Evolutionary conservation across 768 basidiomycete species (phyloP).

Genomic region (Hortiboletus campestris): DNA sequence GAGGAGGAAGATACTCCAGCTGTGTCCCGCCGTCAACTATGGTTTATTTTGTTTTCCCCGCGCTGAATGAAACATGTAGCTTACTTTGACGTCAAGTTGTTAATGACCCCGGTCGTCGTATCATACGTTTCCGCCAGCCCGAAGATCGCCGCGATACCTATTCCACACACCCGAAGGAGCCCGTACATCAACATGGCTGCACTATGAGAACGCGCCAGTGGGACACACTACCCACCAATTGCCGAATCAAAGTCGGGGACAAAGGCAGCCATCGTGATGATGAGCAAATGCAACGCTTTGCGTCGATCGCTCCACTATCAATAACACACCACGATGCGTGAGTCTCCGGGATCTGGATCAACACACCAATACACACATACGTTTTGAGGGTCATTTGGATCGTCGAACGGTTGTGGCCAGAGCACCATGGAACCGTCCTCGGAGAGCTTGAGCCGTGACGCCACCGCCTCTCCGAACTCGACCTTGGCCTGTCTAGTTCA

Average conservation of each 20-base stretch:
- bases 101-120: slow-evolving; percentile 48
- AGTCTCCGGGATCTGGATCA: not conserved
- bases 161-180: not conserved
- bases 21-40: slow-evolving; percentile 8
- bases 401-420: slow-evolving; percentile 54
- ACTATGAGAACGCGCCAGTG: too few species aligned
- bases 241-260: slow-evolving; percentile 56
- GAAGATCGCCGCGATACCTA: slow-evolving; percentile 52
- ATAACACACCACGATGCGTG: not conserved
- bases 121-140: slow-evolving; percentile 42
- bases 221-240: slow-evolving; percentile 37
- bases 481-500: slow-evolving; percentile 41
- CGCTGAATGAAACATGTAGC: not conserved
- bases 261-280: slow-evolving; percentile 51
- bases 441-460: slow-evolving; percentile 45
- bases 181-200: not conserved
- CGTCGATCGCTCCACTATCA: slow-evolving; percentile 43
- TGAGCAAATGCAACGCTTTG: slow-evolving; percentile 46
- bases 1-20: slow-evolving; percentile 49
- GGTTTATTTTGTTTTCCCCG: not conserved
- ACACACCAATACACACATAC: slow-evolving; percentile 27
- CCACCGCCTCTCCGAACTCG: slow-evolving; percentile 49
- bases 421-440: slow-evolving; percentile 45
- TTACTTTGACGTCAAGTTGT: slow-evolving; percentile 48
- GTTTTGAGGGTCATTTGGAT: slow-evolving; percentile 54